Conservation (phyloP, 2,329 filamentous ascomycete genomes). For the Talaromyces piceae region DNA sequence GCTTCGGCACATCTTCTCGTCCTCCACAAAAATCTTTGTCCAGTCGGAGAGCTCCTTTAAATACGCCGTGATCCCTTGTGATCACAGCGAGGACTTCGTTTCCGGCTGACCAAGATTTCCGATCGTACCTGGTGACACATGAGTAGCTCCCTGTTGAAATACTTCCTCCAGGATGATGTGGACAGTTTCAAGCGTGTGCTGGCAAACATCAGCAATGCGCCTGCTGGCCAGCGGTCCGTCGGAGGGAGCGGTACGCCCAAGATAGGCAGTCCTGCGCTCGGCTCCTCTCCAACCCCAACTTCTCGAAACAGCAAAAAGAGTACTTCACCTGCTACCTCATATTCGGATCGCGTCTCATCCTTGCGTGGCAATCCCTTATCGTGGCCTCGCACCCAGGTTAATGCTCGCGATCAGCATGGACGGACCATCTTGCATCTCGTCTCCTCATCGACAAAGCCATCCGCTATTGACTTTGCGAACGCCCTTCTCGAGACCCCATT, state of each 20-base stretch:
- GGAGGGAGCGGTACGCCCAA: constrained; percentile 21
- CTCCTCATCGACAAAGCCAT: constrained; percentile 64
- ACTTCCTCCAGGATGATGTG: constrained; percentile 95
- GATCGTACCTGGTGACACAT: constrained; percentile 53
- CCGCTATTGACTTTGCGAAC: constrained; percentile 65
- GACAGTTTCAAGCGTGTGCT: constrained; percentile 86
- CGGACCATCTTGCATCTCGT: constrained; percentile 79
- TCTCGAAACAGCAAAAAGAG: constrained; percentile 46
- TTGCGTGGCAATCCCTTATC: constrained; percentile 19
- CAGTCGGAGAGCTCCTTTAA: constrained; percentile 60
- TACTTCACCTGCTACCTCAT: constrained; percentile 41
- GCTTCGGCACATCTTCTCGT: neutral
- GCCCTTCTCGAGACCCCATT: constrained; percentile 74
- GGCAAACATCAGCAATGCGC: constrained; percentile 57
- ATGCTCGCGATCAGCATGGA: constrained; percentile 73
- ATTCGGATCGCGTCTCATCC: constrained; percentile 29
- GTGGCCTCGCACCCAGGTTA: constrained; percentile 63
- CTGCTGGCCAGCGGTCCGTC: constrained; percentile 24
- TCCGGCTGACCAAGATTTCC: constrained; percentile 44
- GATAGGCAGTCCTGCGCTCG: constrained; percentile 23
- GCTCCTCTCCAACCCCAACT: constrained; percentile 24
- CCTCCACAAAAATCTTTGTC: constrained; percentile 9
- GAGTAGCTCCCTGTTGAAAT: constrained; percentile 96
- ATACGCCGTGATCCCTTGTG: constrained; percentile 78
- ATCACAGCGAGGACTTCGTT: constrained; percentile 78